phyloP scores from a whole-genome alignment of 768 basidiomycete genomes.

The Suillus alpinus region DNA sequence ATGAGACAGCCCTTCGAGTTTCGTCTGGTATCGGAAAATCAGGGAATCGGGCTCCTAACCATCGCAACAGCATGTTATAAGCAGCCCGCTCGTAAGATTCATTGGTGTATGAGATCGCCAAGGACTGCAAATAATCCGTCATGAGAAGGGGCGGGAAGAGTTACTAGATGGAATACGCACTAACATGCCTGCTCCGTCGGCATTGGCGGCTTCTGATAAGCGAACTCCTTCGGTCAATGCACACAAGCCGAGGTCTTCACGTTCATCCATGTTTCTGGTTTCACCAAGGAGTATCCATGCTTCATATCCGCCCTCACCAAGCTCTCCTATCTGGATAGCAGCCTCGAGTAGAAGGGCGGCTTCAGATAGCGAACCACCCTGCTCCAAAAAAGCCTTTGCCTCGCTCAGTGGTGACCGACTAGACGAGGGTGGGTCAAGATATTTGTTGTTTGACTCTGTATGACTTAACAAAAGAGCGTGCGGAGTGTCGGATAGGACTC shows the following conservation, averaged over 20 bases:
- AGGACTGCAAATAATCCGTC: conserved; percentile 51
- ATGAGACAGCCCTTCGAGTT: conserved; percentile 49
- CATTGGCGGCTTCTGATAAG: conserved; percentile 60
- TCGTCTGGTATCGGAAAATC: conserved; percentile 53
- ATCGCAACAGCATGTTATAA: conserved; percentile 80
- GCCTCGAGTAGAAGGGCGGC: conserved; percentile 87
- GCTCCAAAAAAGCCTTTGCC: conserved; percentile 73
- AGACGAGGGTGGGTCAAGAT: conserved; percentile 49
- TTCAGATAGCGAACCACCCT: conserved; percentile 85
- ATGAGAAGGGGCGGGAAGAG: background rate
- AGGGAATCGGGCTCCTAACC: conserved; percentile 71
- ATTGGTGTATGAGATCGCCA: conserved; percentile 96
- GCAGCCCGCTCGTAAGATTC: conserved; percentile 88
- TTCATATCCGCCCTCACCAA: conserved; percentile 81
- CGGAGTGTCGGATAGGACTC: conserved; percentile 20
- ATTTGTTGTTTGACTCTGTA: conserved; percentile 71
- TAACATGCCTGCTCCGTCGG: conserved; percentile 70
- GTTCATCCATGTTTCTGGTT: conserved; percentile 86
- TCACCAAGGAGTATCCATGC: conserved; percentile 93
- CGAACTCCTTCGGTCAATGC: conserved; percentile 74
- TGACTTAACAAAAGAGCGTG: conserved; percentile 1
- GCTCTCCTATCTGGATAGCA: conserved; percentile 78
- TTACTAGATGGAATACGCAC: conserved; percentile 38
- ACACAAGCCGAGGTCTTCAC: conserved; percentile 78
- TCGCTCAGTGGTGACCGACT: conserved; percentile 54